A percentile compares a stretch with the other conserved stretches of the same genome.
Conservation (phyloP, 345 rosid genomes). For the Lepidium aucheri region DNA sequence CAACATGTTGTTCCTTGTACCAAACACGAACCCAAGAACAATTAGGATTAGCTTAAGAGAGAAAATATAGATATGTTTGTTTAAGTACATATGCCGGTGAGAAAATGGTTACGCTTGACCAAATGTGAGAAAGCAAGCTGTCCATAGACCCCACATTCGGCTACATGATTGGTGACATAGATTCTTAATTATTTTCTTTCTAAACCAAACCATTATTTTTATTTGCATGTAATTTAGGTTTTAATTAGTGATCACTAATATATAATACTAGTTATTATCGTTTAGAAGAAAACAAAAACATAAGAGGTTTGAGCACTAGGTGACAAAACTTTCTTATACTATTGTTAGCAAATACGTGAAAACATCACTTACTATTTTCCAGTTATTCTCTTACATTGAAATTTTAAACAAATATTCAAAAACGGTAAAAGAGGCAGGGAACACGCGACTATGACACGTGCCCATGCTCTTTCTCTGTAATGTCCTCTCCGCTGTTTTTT, state of each 20-base stretch:
- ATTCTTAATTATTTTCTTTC: background rate
- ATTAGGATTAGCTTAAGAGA: conserved; percentile 11
- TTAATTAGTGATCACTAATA: background rate
- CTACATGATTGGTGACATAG: background rate
- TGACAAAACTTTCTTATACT: background rate
- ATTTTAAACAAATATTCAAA: no score
- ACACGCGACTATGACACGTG: no score
- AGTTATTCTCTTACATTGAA: no score
- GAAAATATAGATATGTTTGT: conserved; percentile 11
- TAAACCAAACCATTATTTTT: background rate
- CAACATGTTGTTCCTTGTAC: background rate
- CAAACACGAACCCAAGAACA: conserved; percentile 6
- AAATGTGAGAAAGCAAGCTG: conserved; percentile 25
- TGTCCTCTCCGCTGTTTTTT: no score
- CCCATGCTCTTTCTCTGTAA: no score
- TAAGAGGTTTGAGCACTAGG: background rate
- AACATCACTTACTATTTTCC: no score
- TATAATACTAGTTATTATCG: background rate
- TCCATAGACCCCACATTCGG: conserved; percentile 28
- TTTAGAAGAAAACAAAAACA: background rate
- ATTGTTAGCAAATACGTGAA: background rate
- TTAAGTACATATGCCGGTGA: background rate
- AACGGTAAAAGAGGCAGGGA: no score
- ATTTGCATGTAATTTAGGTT: background rate
- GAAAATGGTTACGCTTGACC: conserved; percentile 36